These are phyloP conservation scores for Yamadazyma atlantica DNA, from an alignment of 1,139 yeast species.

Conservation along the genomic window DNA sequence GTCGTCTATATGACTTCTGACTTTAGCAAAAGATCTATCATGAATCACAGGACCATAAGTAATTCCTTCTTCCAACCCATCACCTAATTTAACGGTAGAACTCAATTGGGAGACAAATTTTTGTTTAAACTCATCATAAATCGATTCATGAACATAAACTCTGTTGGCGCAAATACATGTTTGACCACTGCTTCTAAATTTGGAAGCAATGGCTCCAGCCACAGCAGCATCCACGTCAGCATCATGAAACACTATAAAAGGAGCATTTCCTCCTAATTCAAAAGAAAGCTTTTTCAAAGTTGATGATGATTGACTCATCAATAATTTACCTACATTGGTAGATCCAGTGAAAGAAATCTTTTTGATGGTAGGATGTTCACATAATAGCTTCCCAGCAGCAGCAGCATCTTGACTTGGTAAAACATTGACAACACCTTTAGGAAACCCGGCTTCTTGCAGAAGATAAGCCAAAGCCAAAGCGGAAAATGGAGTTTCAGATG, in stretches of 20 bases:
- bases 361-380: slow-evolving; percentile 65
- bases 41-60: slow-evolving; percentile 88
- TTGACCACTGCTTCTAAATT: slow-evolving; percentile 77
- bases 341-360: slow-evolving; percentile 93
- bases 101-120: slow-evolving; percentile 51
- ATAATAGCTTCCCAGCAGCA: slow-evolving; percentile 64
- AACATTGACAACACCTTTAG: slow-evolving; percentile 79
- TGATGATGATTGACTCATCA: slow-evolving; percentile 74
- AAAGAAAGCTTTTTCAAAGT: slow-evolving; percentile 82
- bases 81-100: slow-evolving; percentile 59
- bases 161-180: slow-evolving; percentile 89
- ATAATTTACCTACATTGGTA: slow-evolving; percentile 75
- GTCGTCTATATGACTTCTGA: slow-evolving; percentile 68
- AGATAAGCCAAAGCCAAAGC: slow-evolving; percentile 80
- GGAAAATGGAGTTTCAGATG: slow-evolving; percentile 82
- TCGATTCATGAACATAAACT: slow-evolving; percentile 67
- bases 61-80: slow-evolving; percentile 62
- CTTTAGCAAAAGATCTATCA: slow-evolving; percentile 63
- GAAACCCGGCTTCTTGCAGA: slow-evolving; percentile 79
- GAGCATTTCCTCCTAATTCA: slow-evolving; percentile 95
- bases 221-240: slow-evolving; percentile 79
- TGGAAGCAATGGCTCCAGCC: slow-evolving; percentile 63
- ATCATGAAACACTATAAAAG: slow-evolving; percentile 83
- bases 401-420: slow-evolving; percentile 59
- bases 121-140: slow-evolving; percentile 58